Evolutionary conservation across 1,284 basidiomycete species (phyloP), one percentile per base, ranked within the genome.

Genomic region (Cryptococcus sp.): DNA sequence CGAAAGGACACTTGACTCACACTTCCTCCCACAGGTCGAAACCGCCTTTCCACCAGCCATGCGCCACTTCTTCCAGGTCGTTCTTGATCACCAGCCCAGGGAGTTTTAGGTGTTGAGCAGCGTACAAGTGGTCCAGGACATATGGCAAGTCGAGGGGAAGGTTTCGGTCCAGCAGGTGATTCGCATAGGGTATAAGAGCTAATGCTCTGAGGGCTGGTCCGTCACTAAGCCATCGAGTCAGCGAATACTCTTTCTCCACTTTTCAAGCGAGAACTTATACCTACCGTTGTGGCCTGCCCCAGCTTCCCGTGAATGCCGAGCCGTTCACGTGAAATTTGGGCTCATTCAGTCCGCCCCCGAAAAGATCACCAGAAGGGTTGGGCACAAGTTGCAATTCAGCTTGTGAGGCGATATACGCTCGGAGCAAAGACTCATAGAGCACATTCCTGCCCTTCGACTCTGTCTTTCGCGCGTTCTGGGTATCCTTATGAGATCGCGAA

Each of bases 301-400:
- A 82, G 41, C 59, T 53, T 5, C 65, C 78, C 2, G 59, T 65
- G 66, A 80, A 82, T 1, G 78, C 65, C 1, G 65, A 68, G 16
- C 79, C 78, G 59, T 81, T 68, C 6, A 78, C 73, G 25, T 80
- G 50, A 62, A 80, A 84, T 68, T 84, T 84, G 40, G 82, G 82
- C 63, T 84, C 83, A n/a, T 80, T 81, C 20, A 83, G 58, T 0
- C 82, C 82, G 10, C 82, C 82, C n/a, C 65, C 66, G 52, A 51
- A 66, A 5, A 80, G 75, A 11, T 77, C 75, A 10, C 82, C 82
- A 1, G 78, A 78, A 0, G 74, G 79, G 23, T 79, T 83, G 13
- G 65, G 30, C 19, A 67, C 54, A 25, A 67, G 65, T 67, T 83
- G 82, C 41, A 83, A 65, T 10, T 63, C 57, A 2, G 61, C 64